A percentile compares a stretch with the other conserved stretches of the same genome.
These are phyloP conservation scores for Apiospora rasikravindrae DNA, from an alignment of 2,329 filamentous ascomycete genomes.

Conservation along the genomic window DNA sequence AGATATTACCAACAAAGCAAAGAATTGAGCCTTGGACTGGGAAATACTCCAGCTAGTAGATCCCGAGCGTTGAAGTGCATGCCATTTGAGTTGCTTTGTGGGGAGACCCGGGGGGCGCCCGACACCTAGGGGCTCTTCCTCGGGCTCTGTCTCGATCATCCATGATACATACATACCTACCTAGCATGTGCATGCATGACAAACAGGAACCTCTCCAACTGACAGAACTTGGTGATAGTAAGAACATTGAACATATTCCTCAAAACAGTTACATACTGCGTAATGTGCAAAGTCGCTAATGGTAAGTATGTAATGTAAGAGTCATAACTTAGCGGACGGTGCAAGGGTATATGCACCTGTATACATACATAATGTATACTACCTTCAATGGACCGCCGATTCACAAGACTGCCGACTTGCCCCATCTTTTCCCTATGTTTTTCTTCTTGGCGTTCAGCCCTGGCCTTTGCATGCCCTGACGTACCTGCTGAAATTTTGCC, in stretches of 20 bases:
- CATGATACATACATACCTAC: neutral
- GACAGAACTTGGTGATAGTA: too few relatives aligned
- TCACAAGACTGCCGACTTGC: neutral
- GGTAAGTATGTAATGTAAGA: too few relatives aligned
- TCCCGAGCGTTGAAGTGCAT: constrained; percentile 7
- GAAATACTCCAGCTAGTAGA: neutral
- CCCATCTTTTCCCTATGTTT: constrained; percentile 7
- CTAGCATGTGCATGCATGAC: neutral
- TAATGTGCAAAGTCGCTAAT: neutral
- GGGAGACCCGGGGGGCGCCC: neutral
- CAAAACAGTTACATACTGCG: neutral
- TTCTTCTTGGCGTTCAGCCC: constrained; percentile 3
- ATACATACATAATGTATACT: neutral
- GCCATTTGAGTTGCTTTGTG: constrained; percentile 7
- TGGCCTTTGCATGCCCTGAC: constrained; percentile 13
- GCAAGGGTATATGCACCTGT: neutral
- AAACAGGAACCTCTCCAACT: neutral
- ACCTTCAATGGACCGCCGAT: neutral
- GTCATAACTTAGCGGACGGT: too few relatives aligned
- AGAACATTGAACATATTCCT: too few relatives aligned
- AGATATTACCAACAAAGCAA: neutral
- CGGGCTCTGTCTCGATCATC: neutral
- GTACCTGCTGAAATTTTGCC: constrained; percentile 16
- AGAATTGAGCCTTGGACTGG: neutral
- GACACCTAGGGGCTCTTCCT: neutral